These are phyloP conservation scores for Salix udensis DNA, from an alignment of 345 rosid species.

Conservation along the genomic window DNA sequence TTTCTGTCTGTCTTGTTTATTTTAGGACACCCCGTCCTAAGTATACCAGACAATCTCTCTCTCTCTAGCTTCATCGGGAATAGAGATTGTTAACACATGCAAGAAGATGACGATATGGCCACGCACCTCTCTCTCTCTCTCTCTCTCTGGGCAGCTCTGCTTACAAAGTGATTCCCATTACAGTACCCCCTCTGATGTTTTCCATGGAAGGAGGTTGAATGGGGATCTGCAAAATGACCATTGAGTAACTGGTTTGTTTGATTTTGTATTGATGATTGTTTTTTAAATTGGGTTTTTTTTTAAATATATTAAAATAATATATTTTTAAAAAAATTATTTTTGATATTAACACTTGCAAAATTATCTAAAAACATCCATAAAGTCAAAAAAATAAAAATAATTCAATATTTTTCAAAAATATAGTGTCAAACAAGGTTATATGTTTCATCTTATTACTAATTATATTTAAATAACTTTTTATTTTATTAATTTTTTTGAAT, in stretches of 20 bases:
- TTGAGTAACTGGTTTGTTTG: no score
- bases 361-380: no score
- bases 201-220: slow-evolving; percentile 20
- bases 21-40: slow-evolving; percentile 35
- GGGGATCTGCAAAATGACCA: slow-evolving; percentile 39
- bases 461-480: no score
- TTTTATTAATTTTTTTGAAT: no score
- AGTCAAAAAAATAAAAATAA: no score
- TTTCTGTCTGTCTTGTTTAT: background rate
- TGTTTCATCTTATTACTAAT: background rate
- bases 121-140: slow-evolving; percentile 17
- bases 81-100: slow-evolving; percentile 12
- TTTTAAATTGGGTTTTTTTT: no score
- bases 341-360: no score
- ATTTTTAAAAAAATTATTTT: no score
- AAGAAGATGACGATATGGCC: slow-evolving; percentile 40
- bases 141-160: slow-evolving; percentile 2
- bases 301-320: no score
- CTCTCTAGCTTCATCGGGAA: slow-evolving; percentile 29
- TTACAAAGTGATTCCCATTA: slow-evolving; percentile 24
- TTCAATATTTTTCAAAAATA: no score
- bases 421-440: no score
- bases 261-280: no score
- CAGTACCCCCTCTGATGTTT: background rate
- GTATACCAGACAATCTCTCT: slow-evolving; percentile 24